Evolutionary conservation across 176 grass and related monocot genomes (phyloP).

Genomic region (Musa itinerans): DNA sequence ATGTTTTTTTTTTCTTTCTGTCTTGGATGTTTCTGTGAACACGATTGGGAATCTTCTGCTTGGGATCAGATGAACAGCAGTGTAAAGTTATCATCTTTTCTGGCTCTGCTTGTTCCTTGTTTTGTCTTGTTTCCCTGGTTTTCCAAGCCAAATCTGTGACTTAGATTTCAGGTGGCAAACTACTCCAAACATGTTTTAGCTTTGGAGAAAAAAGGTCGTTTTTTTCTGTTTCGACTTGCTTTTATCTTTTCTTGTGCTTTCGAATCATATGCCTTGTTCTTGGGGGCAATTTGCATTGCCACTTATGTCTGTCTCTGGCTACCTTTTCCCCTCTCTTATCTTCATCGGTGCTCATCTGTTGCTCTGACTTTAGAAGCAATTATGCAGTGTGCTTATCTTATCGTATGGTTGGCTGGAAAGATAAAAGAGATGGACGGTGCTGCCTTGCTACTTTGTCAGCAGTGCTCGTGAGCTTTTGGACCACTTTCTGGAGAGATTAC

Average conservation of each 20-base stretch:
- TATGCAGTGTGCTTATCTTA: background rate
- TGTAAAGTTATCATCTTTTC: background rate
- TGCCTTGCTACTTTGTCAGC: background rate
- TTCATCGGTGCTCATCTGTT: background rate
- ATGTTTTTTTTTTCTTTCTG: background rate
- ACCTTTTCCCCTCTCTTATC: too few species aligned
- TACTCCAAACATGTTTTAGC: background rate
- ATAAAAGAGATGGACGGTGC: background rate
- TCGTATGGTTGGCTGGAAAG: background rate
- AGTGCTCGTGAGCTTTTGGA: background rate
- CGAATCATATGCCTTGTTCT: background rate
- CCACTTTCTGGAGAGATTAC: slow-evolving; percentile 2
- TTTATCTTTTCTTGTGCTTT: background rate
- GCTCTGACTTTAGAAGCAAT: background rate
- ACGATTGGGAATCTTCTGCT: background rate
- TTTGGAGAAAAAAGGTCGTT: background rate
- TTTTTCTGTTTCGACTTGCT: background rate
- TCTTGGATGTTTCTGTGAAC: background rate
- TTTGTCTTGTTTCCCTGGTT: background rate
- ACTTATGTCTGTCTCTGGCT: background rate
- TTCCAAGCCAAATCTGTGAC: background rate
- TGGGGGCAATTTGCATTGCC: background rate
- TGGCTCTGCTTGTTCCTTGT: background rate
- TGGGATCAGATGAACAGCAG: background rate
- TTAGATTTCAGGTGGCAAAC: background rate